phyloP scores from a whole-genome alignment of 371 early-diverging fungal genomes.

The Coemansia sp. region DNA sequence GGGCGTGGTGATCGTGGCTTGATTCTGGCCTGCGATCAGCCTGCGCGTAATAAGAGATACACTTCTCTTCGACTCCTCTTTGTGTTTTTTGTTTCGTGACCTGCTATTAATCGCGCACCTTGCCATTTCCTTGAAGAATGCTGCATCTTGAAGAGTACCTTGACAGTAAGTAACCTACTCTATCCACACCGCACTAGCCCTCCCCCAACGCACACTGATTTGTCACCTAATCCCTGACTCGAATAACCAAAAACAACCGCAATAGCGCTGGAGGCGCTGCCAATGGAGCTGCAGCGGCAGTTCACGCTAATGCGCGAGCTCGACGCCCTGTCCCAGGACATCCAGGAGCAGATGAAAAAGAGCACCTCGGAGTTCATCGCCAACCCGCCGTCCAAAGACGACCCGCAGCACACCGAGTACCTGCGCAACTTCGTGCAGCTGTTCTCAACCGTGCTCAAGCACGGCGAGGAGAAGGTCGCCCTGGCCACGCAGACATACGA shows the following conservation, averaged over 20 bases:
- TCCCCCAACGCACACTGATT: too few relatives aligned
- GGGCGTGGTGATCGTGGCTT: too few relatives aligned
- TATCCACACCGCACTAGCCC: neutral
- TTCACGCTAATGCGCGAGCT: conserved; percentile 88
- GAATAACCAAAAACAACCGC: neutral
- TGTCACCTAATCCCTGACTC: neutral
- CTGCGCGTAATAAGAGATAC: too few relatives aligned
- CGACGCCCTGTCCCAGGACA: conserved; percentile 83
- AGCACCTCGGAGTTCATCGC: conserved; percentile 55
- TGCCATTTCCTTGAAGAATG: neutral
- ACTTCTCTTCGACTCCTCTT: too few relatives aligned
- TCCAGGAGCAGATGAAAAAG: conserved; percentile 62
- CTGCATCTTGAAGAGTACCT: conserved; percentile 84
- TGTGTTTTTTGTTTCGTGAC: too few relatives aligned
- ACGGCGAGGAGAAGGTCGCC: conserved; percentile 89
- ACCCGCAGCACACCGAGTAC: conserved; percentile 53
- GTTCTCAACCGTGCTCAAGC: conserved; percentile 72
- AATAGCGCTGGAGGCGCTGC: conserved; percentile 84
- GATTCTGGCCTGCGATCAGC: too few relatives aligned
- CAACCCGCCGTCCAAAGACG: conserved; percentile 34
- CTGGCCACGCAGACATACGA: conserved; percentile 91
- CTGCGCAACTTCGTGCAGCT: conserved; percentile 61
- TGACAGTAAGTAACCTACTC: conserved; percentile 65
- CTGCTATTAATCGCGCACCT: too few relatives aligned
- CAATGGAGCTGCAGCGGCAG: conserved; percentile 83